Evolutionary conservation across 2,329 filamentous ascomycete species (phyloP).

Genomic region (Epichloe amarillans): DNA sequence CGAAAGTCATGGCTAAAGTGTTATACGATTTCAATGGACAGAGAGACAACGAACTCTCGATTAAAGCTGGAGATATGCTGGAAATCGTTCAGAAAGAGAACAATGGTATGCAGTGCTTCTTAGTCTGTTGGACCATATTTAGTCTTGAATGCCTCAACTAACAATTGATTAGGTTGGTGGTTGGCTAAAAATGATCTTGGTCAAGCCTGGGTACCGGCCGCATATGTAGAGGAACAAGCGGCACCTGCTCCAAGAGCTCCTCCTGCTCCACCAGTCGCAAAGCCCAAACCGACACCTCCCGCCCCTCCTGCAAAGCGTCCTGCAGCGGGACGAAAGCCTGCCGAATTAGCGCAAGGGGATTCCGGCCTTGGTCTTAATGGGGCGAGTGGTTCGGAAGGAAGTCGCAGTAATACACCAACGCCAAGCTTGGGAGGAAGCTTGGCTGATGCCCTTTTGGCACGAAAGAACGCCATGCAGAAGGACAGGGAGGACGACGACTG

Average conservation of each 20-base stretch:
- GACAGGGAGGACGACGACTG: constrained; percentile 59
- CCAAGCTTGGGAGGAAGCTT: constrained; percentile 60
- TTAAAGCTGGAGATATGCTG: constrained; percentile 68
- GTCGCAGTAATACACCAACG: constrained; percentile 58
- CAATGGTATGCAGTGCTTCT: constrained; percentile 54
- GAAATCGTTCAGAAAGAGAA: constrained; percentile 88
- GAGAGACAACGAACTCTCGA: constrained; percentile 70
- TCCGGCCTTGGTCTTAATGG: constrained; percentile 50
- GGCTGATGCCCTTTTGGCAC: constrained; percentile 64
- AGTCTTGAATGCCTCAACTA: constrained; percentile 1
- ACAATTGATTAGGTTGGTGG: constrained; percentile 72
- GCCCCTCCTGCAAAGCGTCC: constrained; percentile 73
- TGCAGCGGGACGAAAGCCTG: constrained; percentile 56
- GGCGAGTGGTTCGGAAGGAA: constrained; percentile 42
- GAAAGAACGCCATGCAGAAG: constrained; percentile 64
- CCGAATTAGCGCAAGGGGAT: constrained; percentile 57
- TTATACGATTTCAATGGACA: constrained; percentile 86
- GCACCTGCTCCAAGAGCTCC: constrained; percentile 49
- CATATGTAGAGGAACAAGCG: constrained; percentile 80
- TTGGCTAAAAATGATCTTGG: constrained; percentile 58
- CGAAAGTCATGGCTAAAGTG: constrained; percentile 75
- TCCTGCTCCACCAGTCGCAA: constrained; percentile 45
- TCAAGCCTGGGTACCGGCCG: constrained; percentile 90
- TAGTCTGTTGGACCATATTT: background rate
- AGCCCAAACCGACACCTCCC: constrained; percentile 57